Evolutionary conservation across 805 yeast species (phyloP).

Genomic region (Suhomyces faveliae): DNA sequence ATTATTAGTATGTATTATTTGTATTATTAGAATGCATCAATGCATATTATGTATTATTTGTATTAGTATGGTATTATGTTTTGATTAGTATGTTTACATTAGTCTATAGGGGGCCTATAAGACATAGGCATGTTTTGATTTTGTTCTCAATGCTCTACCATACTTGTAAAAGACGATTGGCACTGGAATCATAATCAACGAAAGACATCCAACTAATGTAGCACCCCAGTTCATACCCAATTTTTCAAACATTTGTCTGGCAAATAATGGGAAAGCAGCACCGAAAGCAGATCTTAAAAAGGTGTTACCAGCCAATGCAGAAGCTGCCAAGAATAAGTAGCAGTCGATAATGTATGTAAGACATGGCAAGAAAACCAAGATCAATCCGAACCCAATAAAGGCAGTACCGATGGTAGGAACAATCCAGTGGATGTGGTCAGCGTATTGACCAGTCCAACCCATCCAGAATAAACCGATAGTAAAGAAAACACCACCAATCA

Average conservation of each 20-base stretch:
- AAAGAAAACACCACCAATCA: conserved; percentile 66
- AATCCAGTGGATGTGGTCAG: conserved; percentile 70
- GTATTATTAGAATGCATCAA: too few species aligned
- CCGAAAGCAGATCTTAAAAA: conserved; percentile 58
- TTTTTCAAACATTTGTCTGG: conserved; percentile 49
- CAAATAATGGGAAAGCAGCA: conserved; percentile 61
- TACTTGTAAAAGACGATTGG: conserved; percentile 53
- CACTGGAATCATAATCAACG: conserved; percentile 51
- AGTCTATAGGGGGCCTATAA: conserved; percentile 3
- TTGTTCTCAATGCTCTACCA: conserved; percentile 35
- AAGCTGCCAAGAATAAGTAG: conserved; percentile 56
- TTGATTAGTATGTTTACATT: not conserved
- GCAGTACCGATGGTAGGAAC: conserved; percentile 52
- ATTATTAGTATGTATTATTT: too few species aligned
- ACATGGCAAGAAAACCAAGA: conserved; percentile 57
- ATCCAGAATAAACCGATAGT: conserved; percentile 83
- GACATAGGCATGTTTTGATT: conserved; percentile 14
- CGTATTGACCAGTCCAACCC: conserved; percentile 83
- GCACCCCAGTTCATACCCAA: conserved; percentile 56
- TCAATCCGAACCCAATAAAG: conserved; percentile 43
- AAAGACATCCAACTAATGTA: conserved; percentile 52
- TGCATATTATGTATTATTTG: not conserved
- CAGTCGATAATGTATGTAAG: conserved; percentile 62
- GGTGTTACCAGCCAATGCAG: conserved; percentile 65
- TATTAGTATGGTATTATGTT: too few species aligned